A percentile compares a stretch with the other conserved stretches of the same genome.
These are phyloP conservation scores for Cladosporium cucumerinum DNA, from an alignment of 2,329 filamentous ascomycete species.

Conservation along the genomic window DNA sequence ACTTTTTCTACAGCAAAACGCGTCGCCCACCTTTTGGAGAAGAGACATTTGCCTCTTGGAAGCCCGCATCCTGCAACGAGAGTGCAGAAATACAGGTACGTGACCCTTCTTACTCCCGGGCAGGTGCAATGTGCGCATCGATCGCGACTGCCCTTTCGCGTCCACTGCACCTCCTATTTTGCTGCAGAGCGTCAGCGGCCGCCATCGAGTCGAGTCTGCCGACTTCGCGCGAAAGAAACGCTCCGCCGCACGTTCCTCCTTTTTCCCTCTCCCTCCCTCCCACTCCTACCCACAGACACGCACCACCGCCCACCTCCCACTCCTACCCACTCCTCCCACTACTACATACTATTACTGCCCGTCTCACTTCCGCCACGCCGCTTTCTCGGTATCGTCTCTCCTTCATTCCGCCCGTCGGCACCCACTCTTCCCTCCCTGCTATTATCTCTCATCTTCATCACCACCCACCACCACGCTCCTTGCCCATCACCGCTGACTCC, in stretches of 20 bases:
- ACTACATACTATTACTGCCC: background rate
- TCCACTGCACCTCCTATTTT: constrained; percentile 13
- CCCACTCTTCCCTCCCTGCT: background rate
- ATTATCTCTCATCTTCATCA: background rate
- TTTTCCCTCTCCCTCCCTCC: background rate
- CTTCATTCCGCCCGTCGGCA: background rate
- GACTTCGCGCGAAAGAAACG: no score
- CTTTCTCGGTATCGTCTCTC: constrained; percentile 3
- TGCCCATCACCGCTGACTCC: constrained; percentile 10
- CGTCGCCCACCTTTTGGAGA: background rate
- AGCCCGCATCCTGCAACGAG: background rate
- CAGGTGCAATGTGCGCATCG: no score
- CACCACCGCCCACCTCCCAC: no score
- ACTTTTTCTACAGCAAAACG: constrained; percentile 6
- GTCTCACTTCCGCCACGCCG: constrained; percentile 5
- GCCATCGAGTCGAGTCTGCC: no score
- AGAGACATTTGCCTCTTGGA: background rate
- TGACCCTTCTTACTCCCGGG: background rate
- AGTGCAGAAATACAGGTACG: constrained; percentile 1
- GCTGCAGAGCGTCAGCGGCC: no score
- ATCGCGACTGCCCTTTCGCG: no score
- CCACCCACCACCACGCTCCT: constrained; percentile 12
- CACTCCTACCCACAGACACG: background rate
- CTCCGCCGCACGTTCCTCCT: constrained; percentile 1
- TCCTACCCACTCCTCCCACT: background rate